Evolutionary conservation across 164 flowering plant species (phyloP).

Genomic region (Annona squamosa): DNA sequence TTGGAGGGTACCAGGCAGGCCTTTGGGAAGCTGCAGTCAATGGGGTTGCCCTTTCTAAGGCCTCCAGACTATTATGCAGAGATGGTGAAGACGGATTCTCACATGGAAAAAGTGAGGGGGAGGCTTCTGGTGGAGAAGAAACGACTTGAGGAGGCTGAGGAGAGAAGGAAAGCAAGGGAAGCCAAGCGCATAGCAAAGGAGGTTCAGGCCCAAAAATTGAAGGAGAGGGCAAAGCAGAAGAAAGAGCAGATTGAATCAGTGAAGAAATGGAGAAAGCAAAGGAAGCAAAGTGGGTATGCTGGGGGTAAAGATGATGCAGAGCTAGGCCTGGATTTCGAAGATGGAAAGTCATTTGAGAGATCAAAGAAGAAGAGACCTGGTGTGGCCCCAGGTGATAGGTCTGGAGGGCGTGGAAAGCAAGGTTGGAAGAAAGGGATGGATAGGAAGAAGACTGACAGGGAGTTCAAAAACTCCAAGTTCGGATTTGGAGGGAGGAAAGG

Average conservation of each 20-base stretch:
- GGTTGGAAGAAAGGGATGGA: slow-evolving; percentile 36
- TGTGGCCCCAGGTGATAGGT: slow-evolving; percentile 72
- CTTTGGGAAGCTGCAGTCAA: slow-evolving; percentile 53
- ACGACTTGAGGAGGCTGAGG: slow-evolving; percentile 77
- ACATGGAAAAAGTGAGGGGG: slow-evolving; percentile 79
- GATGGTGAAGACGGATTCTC: slow-evolving; percentile 83
- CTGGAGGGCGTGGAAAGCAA: slow-evolving; percentile 53
- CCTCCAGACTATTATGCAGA: slow-evolving; percentile 90
- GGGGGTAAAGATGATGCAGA: slow-evolving; percentile 34
- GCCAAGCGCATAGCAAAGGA: slow-evolving; percentile 71
- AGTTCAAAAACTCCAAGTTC: slow-evolving; percentile 37
- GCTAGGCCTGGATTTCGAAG: slow-evolving; percentile 41
- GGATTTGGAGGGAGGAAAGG: slow-evolving; percentile 67
- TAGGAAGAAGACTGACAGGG: slow-evolving; percentile 27
- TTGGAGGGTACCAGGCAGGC: slow-evolving; percentile 73
- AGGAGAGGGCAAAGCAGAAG: slow-evolving; percentile 79
- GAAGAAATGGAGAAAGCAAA: slow-evolving; percentile 93
- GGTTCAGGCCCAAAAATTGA: slow-evolving; percentile 70
- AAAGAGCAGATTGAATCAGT: slow-evolving; percentile 77
- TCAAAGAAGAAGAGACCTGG: slow-evolving; percentile 61
- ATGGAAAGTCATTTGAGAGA: slow-evolving; percentile 58
- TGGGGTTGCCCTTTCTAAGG: slow-evolving; percentile 76
- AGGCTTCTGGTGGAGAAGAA: slow-evolving; percentile 71
- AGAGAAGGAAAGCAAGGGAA: slow-evolving; percentile 85
- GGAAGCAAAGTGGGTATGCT: slow-evolving; percentile 69